phyloP scores from a whole-genome alignment of 2,329 filamentous ascomycete species.

The Talaromyces sp. region DNA sequence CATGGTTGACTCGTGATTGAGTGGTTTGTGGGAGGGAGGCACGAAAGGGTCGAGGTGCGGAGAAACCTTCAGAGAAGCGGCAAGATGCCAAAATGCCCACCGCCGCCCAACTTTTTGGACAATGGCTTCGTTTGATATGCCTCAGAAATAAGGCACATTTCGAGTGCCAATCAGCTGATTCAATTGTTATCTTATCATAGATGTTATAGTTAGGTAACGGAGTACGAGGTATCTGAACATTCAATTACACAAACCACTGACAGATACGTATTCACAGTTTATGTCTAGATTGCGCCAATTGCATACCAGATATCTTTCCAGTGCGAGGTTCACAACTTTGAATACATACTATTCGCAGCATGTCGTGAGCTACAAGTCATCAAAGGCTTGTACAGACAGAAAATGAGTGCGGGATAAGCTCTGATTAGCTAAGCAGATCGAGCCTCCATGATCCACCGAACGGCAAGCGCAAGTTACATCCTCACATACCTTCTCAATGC shows the following conservation, averaged over 20 bases:
- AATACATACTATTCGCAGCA: no score
- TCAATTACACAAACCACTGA: no score
- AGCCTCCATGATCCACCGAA: background rate
- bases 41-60: background rate
- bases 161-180: background rate
- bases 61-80: background rate
- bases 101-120: background rate
- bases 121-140: background rate
- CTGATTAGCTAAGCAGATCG: background rate
- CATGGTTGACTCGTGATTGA: background rate
- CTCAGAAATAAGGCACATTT: background rate
- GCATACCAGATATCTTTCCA: no score
- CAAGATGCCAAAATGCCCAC: background rate
- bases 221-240: no score
- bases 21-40: background rate
- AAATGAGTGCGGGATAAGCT: background rate
- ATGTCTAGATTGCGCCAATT: no score
- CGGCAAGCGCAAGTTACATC: background rate
- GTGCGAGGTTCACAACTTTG: no score
- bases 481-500: background rate
- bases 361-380: no score
- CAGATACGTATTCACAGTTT: no score
- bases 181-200: background rate
- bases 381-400: background rate
- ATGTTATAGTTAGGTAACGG: background rate